Evolutionary conservation across 2,329 filamentous ascomycete species (phyloP), one percentile per base, ranked within the genome.

Genomic region (Xylaria sp.): DNA sequence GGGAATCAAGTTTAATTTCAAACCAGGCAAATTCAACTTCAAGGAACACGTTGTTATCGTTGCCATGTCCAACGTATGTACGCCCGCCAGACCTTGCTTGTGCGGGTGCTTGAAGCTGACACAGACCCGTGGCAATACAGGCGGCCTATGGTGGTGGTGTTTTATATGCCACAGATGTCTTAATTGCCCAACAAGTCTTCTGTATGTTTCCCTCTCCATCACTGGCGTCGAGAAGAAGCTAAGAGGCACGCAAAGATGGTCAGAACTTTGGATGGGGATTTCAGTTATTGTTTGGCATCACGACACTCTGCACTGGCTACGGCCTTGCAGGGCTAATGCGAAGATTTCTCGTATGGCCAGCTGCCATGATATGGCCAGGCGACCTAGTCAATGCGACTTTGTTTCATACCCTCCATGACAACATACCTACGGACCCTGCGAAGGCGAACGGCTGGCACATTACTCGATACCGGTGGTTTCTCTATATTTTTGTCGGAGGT

Each of bases 371-470:
- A 61, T 91, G 89, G 88, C 89, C 89, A 0, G 83, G 85, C 25
- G 84, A 86, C 34, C 81, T 85, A 41, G 87, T 90, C 75, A 91
- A 89, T 75, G 84, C 86, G 50, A 84, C 88, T 1, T 83, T 92
- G 41, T 90, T 91, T 77, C 86, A 89, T 74, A 87, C 89, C 2
- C 83, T 92, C 50, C 90, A 92, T 76, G 89, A 92, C 73, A 86
- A 87, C 73, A 82, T 82, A 13, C 78, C 81, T 31, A 83, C 86
- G 0, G 84, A 89, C 70, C 86, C 89, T 1, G 73, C 79, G 1
- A 80, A 82, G 69, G 82, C 83, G 34, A 86, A 86, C 61, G 88
- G 88, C 41, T 91, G 89, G 89, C 83, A 75, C 31, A 85, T 91
- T 46, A 83, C 85, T 20, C 84, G 88, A 55, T 89, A 88, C 73